Conservation (phyloP, 2,329 filamentous ascomycete species). For the Gremmenia infestans region DNA sequence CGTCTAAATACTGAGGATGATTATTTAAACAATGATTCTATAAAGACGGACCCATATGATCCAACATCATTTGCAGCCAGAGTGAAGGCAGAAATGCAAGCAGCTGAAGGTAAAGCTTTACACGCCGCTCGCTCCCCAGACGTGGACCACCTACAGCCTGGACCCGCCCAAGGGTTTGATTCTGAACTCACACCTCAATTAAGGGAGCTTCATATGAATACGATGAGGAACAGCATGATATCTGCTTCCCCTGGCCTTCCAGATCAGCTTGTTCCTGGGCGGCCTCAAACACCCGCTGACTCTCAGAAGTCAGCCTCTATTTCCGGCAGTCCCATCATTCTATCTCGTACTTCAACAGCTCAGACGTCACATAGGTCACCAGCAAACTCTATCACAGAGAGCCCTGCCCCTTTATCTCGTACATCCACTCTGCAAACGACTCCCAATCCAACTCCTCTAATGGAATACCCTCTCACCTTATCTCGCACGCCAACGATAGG, state of each 20-base stretch:
- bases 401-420: conserved; percentile 2
- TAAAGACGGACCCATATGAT: conserved; percentile 6
- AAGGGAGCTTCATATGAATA: conserved; percentile 25
- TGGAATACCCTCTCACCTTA: conserved; percentile 4
- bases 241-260: conserved; percentile 12
- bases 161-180: background rate
- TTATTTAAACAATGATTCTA: background rate
- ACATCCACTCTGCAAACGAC: conserved; percentile 24
- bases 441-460: conserved; percentile 3
- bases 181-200: conserved; percentile 14
- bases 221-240: conserved; percentile 24
- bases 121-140: conserved; percentile 22
- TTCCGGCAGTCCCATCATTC: conserved; percentile 7
- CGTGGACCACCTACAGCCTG: conserved; percentile 3
- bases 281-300: conserved; percentile 6
- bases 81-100: conserved; percentile 54
- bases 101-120: conserved; percentile 55
- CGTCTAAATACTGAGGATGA: background rate
- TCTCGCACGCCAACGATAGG: conserved; percentile 1
- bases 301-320: conserved; percentile 5
- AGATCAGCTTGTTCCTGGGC: conserved; percentile 10
- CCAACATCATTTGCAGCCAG: conserved; percentile 31
- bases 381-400: background rate
- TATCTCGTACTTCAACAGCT: conserved; percentile 9
- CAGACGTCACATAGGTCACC: background rate